Percentiles rank a stretch among this genome's conserved stretches.
These are phyloP conservation scores for Herpetomonas tarakana DNA, from an alignment of 208 protist genomes.

Conservation along the genomic window DNA sequence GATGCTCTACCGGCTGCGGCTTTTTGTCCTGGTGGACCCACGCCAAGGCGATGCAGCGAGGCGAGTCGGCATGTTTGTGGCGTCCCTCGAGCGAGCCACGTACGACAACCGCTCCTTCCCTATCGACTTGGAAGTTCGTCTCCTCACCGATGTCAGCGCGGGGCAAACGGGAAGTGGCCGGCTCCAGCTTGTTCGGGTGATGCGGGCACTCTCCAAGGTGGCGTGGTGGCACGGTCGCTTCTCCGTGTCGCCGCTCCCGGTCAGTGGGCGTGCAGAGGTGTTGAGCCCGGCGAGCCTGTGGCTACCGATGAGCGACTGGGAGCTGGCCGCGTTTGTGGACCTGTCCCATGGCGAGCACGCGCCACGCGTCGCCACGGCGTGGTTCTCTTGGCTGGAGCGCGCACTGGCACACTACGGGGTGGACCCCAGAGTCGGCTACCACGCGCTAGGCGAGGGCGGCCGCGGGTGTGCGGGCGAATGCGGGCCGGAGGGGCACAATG, in stretches of 20 bases:
- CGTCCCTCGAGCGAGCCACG: slow-evolving; percentile 21
- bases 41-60: neutral
- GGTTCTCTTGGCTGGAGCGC: slow-evolving; percentile 43
- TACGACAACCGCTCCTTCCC: slow-evolving; percentile 24
- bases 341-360: slow-evolving; percentile 12
- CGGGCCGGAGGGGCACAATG: too few species aligned
- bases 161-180: too few species aligned
- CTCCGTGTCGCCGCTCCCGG: slow-evolving; percentile 41
- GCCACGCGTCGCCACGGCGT: slow-evolving; percentile 32
- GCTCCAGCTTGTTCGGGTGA: neutral
- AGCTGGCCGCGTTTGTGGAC: slow-evolving; percentile 62
- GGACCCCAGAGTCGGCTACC: neutral
- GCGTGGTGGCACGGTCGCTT: neutral
- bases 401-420: slow-evolving; percentile 13
- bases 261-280: slow-evolving; percentile 32
- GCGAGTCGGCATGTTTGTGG: slow-evolving; percentile 12
- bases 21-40: slow-evolving; percentile 15
- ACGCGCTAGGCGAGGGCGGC: neutral
- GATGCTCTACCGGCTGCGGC: slow-evolving; percentile 22
- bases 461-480: too few species aligned
- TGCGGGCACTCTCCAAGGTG: neutral
- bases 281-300: slow-evolving; percentile 23
- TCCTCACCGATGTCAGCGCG: slow-evolving; percentile 5
- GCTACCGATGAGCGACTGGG: slow-evolving; percentile 43
- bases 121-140: slow-evolving; percentile 36